Base-by-base conservation (phyloP, 2,329 filamentous ascomycete genomes). In the Paecilomyces sp. region DNA sequence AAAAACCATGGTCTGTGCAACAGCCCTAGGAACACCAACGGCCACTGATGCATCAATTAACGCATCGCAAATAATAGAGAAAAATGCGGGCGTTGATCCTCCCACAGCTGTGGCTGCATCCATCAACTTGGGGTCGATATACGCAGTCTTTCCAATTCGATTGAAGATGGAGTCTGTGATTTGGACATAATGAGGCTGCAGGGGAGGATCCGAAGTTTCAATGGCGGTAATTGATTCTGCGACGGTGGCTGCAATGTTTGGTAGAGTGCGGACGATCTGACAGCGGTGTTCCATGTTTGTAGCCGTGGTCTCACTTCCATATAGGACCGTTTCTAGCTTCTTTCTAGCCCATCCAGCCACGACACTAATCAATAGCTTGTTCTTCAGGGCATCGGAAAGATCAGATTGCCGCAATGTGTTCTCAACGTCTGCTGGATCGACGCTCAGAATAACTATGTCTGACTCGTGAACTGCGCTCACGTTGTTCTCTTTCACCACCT, bases 41-140 rank as follows among this genome's bases (percentile, higher is more conserved):
- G 57, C 57, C 25, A 58, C 57, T 22, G 57, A 47, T 2, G 57
- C 57, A 53, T 58, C 57, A 54, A 58, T 54, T 30, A 58, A 51
- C 7, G 57, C 47, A 58, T 58, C 57, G 25, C 41, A 28, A 30
- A 58, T 58, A 15, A 58, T 50, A 9, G 57, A 18, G 53, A 58
- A 54, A 47, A 58, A 31, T 34, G 57, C 57, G 13, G 57, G 57
- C 13, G 57, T 58, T 13, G 57, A 58, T 25, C 57, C 57, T 34
- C 34, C 57, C 11, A 58, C 57, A n/a, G 57, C 57, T 6, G 50
- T 53, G 12, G 57, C 30, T 6, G 57, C 57, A 25, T 58, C 51
- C 57, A 58, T 58, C n/a, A 58, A 28, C 9, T 36, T 54, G 11
- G 57, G 57, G 13, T 31, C 31, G 22, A 58, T 34, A 53, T 58